These are phyloP conservation scores for Leccinum pachyderme DNA, from an alignment of 1,284 basidiomycete species.

Conservation along the genomic window DNA sequence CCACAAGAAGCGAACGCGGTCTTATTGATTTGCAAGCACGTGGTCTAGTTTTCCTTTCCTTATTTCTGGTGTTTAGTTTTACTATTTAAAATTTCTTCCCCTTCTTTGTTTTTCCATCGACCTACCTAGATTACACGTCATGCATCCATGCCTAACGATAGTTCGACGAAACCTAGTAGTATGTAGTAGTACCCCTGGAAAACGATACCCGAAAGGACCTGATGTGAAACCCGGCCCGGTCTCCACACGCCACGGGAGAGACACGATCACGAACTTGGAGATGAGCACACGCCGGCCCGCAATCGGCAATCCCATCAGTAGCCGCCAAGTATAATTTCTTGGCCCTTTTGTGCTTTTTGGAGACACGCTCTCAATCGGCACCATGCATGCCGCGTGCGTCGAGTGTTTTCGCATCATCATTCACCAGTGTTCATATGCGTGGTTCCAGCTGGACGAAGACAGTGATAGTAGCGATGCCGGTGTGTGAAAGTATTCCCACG, in stretches of 20 bases:
- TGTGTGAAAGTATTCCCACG: not conserved
- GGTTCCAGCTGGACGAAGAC: too few species aligned
- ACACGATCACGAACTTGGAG: not conserved
- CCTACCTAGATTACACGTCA: slow-evolving; percentile 11
- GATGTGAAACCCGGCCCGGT: not conserved
- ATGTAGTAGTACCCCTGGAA: not conserved
- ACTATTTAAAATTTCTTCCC: not conserved
- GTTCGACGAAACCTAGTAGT: not conserved
- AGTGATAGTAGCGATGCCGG: not conserved
- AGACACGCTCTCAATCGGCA: not conserved
- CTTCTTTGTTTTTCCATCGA: not conserved
- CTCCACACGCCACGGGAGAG: not conserved
- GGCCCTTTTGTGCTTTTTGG: not conserved
- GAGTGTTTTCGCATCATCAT: too few species aligned
- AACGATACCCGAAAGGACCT: not conserved
- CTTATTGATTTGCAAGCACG: slow-evolving; percentile 3
- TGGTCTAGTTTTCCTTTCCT: not conserved
- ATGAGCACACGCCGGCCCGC: not conserved
- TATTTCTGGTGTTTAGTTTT: not conserved
- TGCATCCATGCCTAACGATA: not conserved
- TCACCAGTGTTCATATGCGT: too few species aligned
- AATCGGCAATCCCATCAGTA: not conserved
- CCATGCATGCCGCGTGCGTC: too few species aligned
- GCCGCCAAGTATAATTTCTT: not conserved
- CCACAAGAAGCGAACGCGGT: slow-evolving; percentile 5